Percentiles rank a stretch among this genome's conserved stretches.
phyloP scores from a whole-genome alignment of 768 basidiomycete species.

The Russula dissimulans region DNA sequence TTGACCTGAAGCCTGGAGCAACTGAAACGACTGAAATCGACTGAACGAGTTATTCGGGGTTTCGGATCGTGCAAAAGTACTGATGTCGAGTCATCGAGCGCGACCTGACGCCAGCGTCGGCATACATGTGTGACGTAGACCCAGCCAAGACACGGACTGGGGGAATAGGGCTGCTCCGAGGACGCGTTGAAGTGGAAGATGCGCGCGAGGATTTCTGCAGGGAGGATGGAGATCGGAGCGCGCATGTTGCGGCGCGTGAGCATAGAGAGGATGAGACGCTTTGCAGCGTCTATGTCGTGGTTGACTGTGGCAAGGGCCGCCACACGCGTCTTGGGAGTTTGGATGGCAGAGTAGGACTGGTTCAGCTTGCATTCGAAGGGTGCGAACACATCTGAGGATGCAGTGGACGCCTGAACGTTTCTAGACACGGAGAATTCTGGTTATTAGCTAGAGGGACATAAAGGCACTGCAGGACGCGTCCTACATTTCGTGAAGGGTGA shows the following conservation, averaged over 20 bases:
- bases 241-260: neutral
- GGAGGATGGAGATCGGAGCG: neutral
- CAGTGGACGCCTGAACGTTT: neutral
- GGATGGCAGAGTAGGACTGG: neutral
- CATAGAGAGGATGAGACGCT: neutral
- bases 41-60: too few relatives aligned
- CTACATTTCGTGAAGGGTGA: neutral
- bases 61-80: too few relatives aligned
- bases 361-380: neutral
- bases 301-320: neutral
- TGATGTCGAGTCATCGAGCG: slow-evolving; percentile 3
- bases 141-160: neutral
- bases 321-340: neutral
- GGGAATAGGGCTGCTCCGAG: neutral
- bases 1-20: too few relatives aligned
- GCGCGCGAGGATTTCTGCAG: slow-evolving; percentile 11
- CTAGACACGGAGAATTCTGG: neutral
- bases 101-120: slow-evolving; percentile 11
- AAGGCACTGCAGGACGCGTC: neutral
- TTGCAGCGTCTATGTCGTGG: neutral
- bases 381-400: neutral
- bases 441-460: neutral
- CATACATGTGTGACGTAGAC: slow-evolving; percentile 10
- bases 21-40: too few relatives aligned
- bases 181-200: slow-evolving; percentile 1